Evolutionary conservation across 306 rosid species (phyloP), one percentile per base, ranked within the genome.

Genomic region (Fagus crenata): DNA sequence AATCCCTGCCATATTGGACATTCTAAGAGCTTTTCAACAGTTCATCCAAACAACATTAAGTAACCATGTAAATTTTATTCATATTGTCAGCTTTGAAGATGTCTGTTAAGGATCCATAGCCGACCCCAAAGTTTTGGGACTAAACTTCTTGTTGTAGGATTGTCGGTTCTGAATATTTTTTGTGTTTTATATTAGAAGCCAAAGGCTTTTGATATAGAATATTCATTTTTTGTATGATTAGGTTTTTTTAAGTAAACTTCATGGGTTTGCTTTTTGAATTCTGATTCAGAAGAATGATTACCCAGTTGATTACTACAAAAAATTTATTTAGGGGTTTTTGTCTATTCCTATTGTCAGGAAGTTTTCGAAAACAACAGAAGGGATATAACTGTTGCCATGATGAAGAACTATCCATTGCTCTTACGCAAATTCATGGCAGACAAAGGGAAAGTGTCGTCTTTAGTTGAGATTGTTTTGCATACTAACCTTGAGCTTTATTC

Each of bases 381-480:
- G 71, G 96, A 92, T 75, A 82, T 95, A 81, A 92, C 96, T 74
- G 81, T 89, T 84, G 93, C 90, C 83, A 85, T 90, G 96, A 88
- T 95, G 96, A 88, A 89, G 86, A 84, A 69, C 77, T 92, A 90
- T 87, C 96, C 98, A 17, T 81, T 80, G 72, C 95, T 95, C 72
- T 87, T 95, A 85, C 92, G 84, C 76, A 95, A 95, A 85, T 95
- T 86, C 86, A 88, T 95, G 86, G 89, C 98, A 65, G 97, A 95
- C 80, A 90, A 88, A 87, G 83, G 92, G 55, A 92, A 95, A 92
- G 84, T 92, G 28, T 82, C 96, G 72, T 87, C 89, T 7, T 83
- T 95, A 78, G 87, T 89, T 78, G 96, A 92, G 79, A 90, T 92
- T 79, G 84, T 89, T 80, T 77, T 92, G 85, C 82, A 88, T 81